Conservation (phyloP, 2,329 filamentous ascomycete species). For the Cercospora brassicicola region DNA sequence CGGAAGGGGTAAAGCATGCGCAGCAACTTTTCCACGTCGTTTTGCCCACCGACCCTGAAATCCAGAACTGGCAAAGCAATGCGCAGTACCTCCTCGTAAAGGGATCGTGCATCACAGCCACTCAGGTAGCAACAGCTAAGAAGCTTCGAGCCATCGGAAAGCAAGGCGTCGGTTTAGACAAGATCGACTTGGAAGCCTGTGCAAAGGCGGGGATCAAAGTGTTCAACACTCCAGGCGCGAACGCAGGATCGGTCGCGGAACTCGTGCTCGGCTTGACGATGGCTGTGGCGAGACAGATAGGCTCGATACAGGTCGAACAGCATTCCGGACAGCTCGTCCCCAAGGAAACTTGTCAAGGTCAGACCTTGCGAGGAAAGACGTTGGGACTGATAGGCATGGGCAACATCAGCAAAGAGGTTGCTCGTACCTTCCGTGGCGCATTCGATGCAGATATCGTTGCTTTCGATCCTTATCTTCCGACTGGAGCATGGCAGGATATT, state of each 20-base stretch:
- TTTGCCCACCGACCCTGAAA: constrained; percentile 38
- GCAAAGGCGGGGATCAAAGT: constrained; percentile 45
- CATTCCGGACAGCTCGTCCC: constrained; percentile 33
- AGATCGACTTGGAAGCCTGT: constrained; percentile 47
- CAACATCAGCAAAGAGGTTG: constrained; percentile 39
- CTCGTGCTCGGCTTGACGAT: constrained; percentile 38
- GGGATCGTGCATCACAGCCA: constrained; percentile 33
- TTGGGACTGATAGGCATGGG: constrained; percentile 44
- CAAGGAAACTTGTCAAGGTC: constrained; percentile 47
- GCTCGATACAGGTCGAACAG: constrained; percentile 30
- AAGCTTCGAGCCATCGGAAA: constrained; percentile 49
- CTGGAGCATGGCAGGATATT: constrained; percentile 29
- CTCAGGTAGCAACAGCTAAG: constrained; percentile 30
- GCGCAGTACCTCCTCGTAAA: constrained; percentile 46
- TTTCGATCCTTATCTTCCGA: constrained; percentile 39
- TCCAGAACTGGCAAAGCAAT: constrained; percentile 45
- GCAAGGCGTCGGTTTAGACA: constrained; percentile 52
- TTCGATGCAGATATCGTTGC: constrained; percentile 35
- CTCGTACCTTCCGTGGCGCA: constrained; percentile 38
- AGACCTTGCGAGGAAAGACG: constrained; percentile 38
- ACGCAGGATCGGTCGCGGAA: constrained; percentile 40
- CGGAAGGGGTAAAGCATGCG: constrained; percentile 33
- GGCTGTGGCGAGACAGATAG: constrained; percentile 37
- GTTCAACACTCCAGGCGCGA: constrained; percentile 52
- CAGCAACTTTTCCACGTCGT: constrained; percentile 46